These are phyloP conservation scores for Calonectria naviculata DNA, from an alignment of 2,329 filamentous ascomycete genomes.

Conservation along the genomic window DNA sequence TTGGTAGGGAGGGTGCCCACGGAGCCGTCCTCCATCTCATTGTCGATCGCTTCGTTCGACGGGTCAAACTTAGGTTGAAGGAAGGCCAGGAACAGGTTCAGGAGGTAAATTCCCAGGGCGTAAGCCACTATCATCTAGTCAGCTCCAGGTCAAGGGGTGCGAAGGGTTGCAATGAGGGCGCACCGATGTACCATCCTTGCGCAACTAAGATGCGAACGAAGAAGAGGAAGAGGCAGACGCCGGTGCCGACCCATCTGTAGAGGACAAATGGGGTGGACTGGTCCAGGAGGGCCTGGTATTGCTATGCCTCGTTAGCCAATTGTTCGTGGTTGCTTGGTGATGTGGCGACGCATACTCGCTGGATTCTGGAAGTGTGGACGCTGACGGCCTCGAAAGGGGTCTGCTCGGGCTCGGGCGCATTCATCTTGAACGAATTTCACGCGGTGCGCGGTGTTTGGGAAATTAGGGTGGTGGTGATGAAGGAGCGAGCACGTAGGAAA, in stretches of 20 bases:
- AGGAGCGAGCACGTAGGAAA: neutral
- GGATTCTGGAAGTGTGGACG: constrained; percentile 81
- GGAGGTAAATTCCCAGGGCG: constrained; percentile 96
- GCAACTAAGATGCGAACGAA: constrained; percentile 89
- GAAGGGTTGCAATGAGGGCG: constrained; percentile 35
- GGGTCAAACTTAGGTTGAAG: constrained; percentile 99
- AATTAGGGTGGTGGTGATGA: neutral
- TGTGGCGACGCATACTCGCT: constrained; percentile 67
- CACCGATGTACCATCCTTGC: constrained; percentile 99
- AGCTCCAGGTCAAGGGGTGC: constrained; percentile 11
- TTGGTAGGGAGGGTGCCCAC: constrained; percentile 88
- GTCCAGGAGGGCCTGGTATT: constrained; percentile 95
- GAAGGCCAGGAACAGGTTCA: constrained; percentile 99
- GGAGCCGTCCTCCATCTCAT: constrained; percentile 94
- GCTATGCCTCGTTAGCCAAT: constrained; percentile 60
- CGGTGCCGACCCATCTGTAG: constrained; percentile 94
- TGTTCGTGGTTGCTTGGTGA: constrained; percentile 1
- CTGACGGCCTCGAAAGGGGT: constrained; percentile 93
- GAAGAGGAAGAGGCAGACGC: constrained; percentile 79
- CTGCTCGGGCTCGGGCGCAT: constrained; percentile 86
- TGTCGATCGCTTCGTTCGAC: constrained; percentile 89
- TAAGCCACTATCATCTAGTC: constrained; percentile 79
- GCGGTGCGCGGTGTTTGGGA: constrained; percentile 21
- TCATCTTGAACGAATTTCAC: constrained; percentile 66
- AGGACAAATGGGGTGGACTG: constrained; percentile 89